These are phyloP conservation scores for Cystobasidium slooffiae DNA, from an alignment of 1,284 basidiomycete species.

Conservation along the genomic window DNA sequence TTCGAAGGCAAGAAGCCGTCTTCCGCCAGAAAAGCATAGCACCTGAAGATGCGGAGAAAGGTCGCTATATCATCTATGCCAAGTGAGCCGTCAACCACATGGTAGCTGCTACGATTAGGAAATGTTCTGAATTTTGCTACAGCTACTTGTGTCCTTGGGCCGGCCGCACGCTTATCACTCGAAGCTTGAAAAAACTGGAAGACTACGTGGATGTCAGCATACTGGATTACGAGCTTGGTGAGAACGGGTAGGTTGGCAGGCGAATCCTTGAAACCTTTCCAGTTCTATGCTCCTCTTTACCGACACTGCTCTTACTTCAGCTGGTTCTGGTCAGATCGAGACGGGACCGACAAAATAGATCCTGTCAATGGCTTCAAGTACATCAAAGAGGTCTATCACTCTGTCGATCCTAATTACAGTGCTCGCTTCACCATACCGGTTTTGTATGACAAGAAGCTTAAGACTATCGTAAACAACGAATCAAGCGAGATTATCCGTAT, in stretches of 20 bases:
- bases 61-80: constrained; percentile 24
- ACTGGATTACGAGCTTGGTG: constrained; percentile 49
- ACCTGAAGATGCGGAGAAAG: constrained; percentile 16
- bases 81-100: background rate
- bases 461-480: constrained; percentile 56
- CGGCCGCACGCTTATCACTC: constrained; percentile 55
- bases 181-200: constrained; percentile 56
- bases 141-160: constrained; percentile 57
- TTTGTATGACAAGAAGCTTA: constrained; percentile 56
- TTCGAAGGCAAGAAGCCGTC: constrained; percentile 15
- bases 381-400: constrained; percentile 55
- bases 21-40: constrained; percentile 12
- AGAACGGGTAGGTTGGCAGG: constrained; percentile 21
- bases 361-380: constrained; percentile 20
- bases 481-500: constrained; percentile 57
- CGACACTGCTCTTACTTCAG: background rate
- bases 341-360: constrained; percentile 9
- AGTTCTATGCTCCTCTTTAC: background rate
- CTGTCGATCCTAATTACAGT: constrained; percentile 55
- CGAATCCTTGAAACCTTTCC: background rate
- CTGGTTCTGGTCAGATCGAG: constrained; percentile 17
- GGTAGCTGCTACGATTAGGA: background rate
- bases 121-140: constrained; percentile 10
- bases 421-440: constrained; percentile 55
- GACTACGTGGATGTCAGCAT: constrained; percentile 49